Evolutionary conservation across 2,329 filamentous ascomycete species (phyloP).

Genomic region (Epichloe coenophiala): DNA sequence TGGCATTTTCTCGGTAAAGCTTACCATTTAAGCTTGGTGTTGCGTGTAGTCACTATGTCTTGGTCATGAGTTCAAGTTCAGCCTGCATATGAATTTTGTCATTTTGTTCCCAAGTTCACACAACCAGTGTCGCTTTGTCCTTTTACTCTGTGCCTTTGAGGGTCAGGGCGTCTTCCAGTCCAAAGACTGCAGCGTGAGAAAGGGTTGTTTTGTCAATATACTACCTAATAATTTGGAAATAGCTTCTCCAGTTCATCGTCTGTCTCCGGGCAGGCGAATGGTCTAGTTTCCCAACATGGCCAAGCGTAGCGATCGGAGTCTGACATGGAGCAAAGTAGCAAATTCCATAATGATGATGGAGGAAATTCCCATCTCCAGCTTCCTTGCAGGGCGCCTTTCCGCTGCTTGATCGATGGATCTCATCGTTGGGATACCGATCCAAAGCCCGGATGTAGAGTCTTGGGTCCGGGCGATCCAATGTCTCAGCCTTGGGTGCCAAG

Average conservation of each 20-base stretch:
- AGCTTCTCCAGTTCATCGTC: no score
- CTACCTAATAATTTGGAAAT: no score
- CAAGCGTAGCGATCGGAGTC: background rate
- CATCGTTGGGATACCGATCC: constrained; percentile 22
- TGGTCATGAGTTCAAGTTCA: no score
- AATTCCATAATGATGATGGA: constrained; percentile 22
- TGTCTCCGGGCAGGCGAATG: no score
- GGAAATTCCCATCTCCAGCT: constrained; percentile 24
- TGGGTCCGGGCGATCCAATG: constrained; percentile 11
- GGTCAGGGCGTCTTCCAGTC: constrained; percentile 7
- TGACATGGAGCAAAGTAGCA: constrained; percentile 27
- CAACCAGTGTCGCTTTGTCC: no score
- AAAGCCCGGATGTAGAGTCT: constrained; percentile 23
- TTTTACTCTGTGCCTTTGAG: constrained; percentile 42
- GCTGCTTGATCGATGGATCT: constrained; percentile 21
- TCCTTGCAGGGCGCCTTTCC: constrained; percentile 21
- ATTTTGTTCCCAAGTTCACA: no score
- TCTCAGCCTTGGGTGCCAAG: constrained; percentile 4
- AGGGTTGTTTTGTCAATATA: no score
- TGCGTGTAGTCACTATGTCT: no score
- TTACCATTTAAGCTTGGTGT: constrained; percentile 6
- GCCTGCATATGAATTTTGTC: no score
- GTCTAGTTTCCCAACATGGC: no score
- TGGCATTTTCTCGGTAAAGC: constrained; percentile 29
- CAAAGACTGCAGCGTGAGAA: no score